Base-by-base conservation (phyloP, 2,329 filamentous ascomycete species). In the Fusarium heterosporum region DNA sequence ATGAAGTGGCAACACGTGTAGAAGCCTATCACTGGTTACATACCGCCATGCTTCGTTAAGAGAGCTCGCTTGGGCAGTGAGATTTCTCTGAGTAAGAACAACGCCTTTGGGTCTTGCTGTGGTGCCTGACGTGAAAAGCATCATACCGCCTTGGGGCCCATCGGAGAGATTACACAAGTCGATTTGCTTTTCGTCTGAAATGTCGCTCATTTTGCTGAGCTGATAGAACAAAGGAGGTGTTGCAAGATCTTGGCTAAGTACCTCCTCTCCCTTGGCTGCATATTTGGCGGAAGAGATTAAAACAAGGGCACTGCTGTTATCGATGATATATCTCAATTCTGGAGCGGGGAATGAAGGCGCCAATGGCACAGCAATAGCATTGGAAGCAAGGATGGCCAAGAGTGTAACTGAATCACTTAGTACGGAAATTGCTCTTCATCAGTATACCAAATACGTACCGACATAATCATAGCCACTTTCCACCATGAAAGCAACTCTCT, bases 391-490 rank as follows among this genome's bases (percentile, higher is more conserved):
- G 67, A 96, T 91, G 25, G 93, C 90, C 36, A 99, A 87, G 11
- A 97, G 86, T 6, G 93, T 97, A 67, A 98, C 96, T 97, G 6
- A 13, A 0, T 1, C 3, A 14, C 3, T 52, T 2, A 52, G 40
- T 2, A 0, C 8, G 6, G 12, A 25, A 1, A 26, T 5, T 1
- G 4, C 8, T 9, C 6, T 28, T 1, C 8, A 10, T 16, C 6
- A 5, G 2, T 1, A 16, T 5, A 6, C 13, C 13, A 7, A 3
- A n/a, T n/a, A 22, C 83, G 77, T 89, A 97, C 95, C 95, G 81
- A 97, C 91, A 88, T 97, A 98, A 81, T 98, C 93, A 81, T 97
- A 98, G 78, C 93, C 91, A 79, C 97, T 98, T 83, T 97, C 95
- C 42, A 96, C 90, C 63, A 99, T 80, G 78, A 97, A 97, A 8